Base-by-base conservation (phyloP, 345 rosid species). In the Leavenworthia alabamica region DNA sequence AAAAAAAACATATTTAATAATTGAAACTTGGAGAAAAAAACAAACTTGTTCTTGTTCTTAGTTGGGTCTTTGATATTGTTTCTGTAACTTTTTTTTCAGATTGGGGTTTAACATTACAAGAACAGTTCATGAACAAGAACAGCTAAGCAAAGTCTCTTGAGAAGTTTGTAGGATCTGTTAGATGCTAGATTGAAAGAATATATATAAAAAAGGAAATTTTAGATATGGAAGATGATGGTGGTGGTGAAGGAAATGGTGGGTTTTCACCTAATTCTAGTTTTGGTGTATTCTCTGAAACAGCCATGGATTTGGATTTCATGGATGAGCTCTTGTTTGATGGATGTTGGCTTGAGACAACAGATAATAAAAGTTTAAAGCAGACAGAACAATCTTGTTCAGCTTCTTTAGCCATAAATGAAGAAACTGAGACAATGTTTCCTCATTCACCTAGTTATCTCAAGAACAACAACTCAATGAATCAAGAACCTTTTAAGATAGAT, bases 261-360 rank as follows among this genome's bases (percentile, higher is more conserved):
- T 70, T 71, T 64, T 32, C 80, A 2, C 85, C 86, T 8, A 65
- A 54, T 66, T 77, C 86, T 64, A 32, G 72, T 33, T 60, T 70
- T 64, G 80, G 77, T 60, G 73, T 58, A 69, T 74, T 81, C 60
- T 61, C 75, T 8, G 86, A 73, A 22, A 46, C 80, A 37, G 73
- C 85, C 73, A 78, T 86, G 90, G 95, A 91, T 78, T 78, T 91
- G 77, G 90, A 88, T 76, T 82, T 86, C 65, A 78, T 91, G 90
- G 90, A 91, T 67, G 83, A 91, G 66, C 85, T 88, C 62, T 79
- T 88, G 78, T 72, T 71, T 49, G 93, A 84, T 64, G 88, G 98
- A 26, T 84, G 95, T 76, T 86, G 92, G 89, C 39, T 88, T 27
- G 86, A 86, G 83, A 71, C 88, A 50, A 69, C 79, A 4, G 85